Evolutionary conservation across 495 filamentous ascomycete species (phyloP).

Genomic region (Evansstolkia leycettana): DNA sequence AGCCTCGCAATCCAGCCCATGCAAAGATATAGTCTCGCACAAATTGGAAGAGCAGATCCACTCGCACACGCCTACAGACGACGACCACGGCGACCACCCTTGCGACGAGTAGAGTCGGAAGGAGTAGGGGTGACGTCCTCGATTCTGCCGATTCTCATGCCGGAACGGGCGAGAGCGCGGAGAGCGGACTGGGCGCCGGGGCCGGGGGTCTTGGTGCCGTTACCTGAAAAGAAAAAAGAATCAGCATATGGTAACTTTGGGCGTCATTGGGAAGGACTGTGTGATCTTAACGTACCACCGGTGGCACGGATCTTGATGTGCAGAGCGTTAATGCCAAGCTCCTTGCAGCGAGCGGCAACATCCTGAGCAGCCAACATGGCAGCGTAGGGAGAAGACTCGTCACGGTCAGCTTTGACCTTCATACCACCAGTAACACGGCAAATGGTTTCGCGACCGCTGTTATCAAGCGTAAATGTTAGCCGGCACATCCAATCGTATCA

Average conservation of each 20-base stretch:
- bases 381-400: conserved; percentile 98
- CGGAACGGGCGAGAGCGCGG: conserved; percentile 92
- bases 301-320: conserved; percentile 99
- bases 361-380: conserved; percentile 98
- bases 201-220: conserved; percentile 98
- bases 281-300: conserved; percentile 62
- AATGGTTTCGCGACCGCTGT: conserved; percentile 99
- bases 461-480: conserved; percentile 56
- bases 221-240: conserved; percentile 47
- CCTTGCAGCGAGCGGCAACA: conserved; percentile 95
- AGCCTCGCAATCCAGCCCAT: conserved; percentile 27
- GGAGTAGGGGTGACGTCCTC: conserved; percentile 99
- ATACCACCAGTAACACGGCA: conserved; percentile 98
- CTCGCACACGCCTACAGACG: conserved; percentile 66
- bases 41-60: conserved; percentile 15
- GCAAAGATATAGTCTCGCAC: conserved; percentile 10
- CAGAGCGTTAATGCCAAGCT: conserved; percentile 94
- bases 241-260: conserved; percentile 1
- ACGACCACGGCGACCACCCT: conserved; percentile 99
- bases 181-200: conserved; percentile 98
- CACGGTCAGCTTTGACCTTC: conserved; percentile 99
- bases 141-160: conserved; percentile 99
- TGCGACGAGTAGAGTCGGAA: conserved; percentile 96
- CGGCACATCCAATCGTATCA: conserved; percentile 13
- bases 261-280: too few species aligned